Base-by-base conservation (phyloP, 2,329 filamentous ascomycete species). In the Ophiostoma fasciatum region DNA sequence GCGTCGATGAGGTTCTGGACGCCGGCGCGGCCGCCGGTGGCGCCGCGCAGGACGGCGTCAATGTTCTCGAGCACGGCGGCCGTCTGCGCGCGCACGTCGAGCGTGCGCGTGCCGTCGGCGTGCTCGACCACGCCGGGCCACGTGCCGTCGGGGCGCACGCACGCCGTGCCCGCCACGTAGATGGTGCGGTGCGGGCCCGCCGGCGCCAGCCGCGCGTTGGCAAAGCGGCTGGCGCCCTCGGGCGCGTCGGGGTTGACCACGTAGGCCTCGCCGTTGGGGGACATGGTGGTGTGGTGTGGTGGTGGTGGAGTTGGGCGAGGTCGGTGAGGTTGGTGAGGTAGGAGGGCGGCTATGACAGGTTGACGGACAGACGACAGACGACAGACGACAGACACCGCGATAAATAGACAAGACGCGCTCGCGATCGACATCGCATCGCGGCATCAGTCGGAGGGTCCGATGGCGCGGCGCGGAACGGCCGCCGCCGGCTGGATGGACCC, bases 91-190 rank as follows among this genome's bases (percentile, higher is more conserved):
- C 52, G 51, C 22, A 59, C 51, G 36, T 61, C 57, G 10, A 56
- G 42, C 1, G 42, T 48, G 30, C 41, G 49, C 1, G 49, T 55
- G 18, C 57, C 56, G 30, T 60, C 56, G 1, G 49, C 32, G 17
- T 58, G 54, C 32, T 57, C 51, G 0, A 43, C 52, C 8, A 55
- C 57, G 12, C 58, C 57, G 6, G 49, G 45, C 37, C 48, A 56
- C 7, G 46, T 51, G 21, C 57, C 58, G 13, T 57, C 54, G 6
- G 52, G 50, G 5, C 42, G 46, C 9, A 51, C 45, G 33, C 51
- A 52, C 2, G 58, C 54, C 4, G 51, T 61, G 20, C 58, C 58
- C 2, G 58, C 59, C 9, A 61, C 34, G 46, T 60, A 60, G 18
- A 61, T 53, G 19, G 56, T 60, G 23, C 50, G 49, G 39, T 58